These are phyloP conservation scores for Phyllosticta capitalensis DNA, from an alignment of 2,329 filamentous ascomycete genomes.

Conservation along the genomic window DNA sequence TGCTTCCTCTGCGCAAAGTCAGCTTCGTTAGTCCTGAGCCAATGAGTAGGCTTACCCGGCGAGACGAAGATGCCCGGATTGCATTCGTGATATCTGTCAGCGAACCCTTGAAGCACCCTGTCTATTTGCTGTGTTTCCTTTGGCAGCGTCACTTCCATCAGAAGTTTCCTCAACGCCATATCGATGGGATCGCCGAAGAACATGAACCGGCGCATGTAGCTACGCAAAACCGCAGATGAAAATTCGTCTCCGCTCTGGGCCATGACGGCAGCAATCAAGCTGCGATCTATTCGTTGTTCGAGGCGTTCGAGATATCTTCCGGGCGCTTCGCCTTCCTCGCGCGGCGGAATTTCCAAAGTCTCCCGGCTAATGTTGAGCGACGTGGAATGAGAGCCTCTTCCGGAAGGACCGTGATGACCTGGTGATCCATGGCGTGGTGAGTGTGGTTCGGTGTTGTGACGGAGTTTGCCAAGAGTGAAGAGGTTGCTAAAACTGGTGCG, in stretches of 20 bases:
- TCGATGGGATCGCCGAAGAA: conserved; percentile 98
- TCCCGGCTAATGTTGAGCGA: conserved; percentile 71
- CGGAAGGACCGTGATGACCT: conserved; percentile 54
- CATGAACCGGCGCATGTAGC: conserved; percentile 89
- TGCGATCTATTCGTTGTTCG: conserved; percentile 69
- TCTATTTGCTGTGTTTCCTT: conserved; percentile 99
- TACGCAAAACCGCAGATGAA: conserved; percentile 71
- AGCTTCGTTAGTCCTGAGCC: conserved; percentile 11
- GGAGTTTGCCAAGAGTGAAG: conserved; percentile 65
- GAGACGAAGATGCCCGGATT: conserved; percentile 91
- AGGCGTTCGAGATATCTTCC: conserved; percentile 79
- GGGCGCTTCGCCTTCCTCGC: conserved; percentile 79
- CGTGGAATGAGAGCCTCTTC: conserved; percentile 68
- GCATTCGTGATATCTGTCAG: conserved; percentile 94
- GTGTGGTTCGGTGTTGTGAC: conserved; percentile 69
- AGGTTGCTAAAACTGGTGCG: conserved; percentile 89
- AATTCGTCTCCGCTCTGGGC: conserved; percentile 84
- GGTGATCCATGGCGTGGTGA: conserved; percentile 52
- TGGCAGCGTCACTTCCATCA: conserved; percentile 93
- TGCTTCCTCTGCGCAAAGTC: conserved; percentile 59
- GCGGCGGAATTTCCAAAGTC: conserved; percentile 60
- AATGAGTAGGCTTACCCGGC: conserved; percentile 40
- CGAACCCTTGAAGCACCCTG: conserved; percentile 84
- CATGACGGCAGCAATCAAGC: conserved; percentile 73
- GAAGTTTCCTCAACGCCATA: conserved; percentile 88